Conservation (phyloP, 768 basidiomycete genomes). For the Lentinula edodes region DNA sequence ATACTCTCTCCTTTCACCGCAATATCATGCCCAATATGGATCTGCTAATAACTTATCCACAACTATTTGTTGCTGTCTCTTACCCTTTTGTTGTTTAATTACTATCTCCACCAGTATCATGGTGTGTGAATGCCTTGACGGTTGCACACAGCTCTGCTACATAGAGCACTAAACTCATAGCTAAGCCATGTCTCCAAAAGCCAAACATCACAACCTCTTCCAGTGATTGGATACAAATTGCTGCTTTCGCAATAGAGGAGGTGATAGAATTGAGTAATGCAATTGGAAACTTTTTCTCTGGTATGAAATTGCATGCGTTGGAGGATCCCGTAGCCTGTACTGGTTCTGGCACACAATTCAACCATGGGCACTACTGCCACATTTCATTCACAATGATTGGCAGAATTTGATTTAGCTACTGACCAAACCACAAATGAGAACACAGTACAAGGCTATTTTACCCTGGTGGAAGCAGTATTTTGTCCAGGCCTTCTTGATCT, state of each 20-base stretch:
- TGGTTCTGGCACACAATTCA: not conserved
- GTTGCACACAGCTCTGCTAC: no score
- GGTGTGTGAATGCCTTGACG: no score
- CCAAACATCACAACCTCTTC: constrained; percentile 7
- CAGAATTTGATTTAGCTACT: constrained; percentile 11
- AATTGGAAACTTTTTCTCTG: not conserved
- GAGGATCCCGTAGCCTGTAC: no score
- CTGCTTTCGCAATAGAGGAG: constrained; percentile 7
- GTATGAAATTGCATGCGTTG: not conserved
- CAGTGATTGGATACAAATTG: constrained; percentile 1
- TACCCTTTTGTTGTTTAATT: no score
- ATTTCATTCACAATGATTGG: constrained; percentile 6
- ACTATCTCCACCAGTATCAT: no score
- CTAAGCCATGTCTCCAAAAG: not conserved
- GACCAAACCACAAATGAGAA: constrained; percentile 4
- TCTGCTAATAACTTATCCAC: no score
- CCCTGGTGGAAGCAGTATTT: not conserved
- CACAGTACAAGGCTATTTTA: not conserved
- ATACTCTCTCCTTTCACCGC: no score
- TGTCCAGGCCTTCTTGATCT: not conserved
- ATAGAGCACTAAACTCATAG: no score
- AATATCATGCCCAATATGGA: no score
- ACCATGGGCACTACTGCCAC: not conserved
- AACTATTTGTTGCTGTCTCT: no score
- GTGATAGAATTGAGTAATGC: constrained; percentile 1